A percentile compares a stretch with the other conserved stretches of the same genome.
phyloP scores from a whole-genome alignment of 371 early-diverging fungal species.

The Saksenaea oblongispora region DNA sequence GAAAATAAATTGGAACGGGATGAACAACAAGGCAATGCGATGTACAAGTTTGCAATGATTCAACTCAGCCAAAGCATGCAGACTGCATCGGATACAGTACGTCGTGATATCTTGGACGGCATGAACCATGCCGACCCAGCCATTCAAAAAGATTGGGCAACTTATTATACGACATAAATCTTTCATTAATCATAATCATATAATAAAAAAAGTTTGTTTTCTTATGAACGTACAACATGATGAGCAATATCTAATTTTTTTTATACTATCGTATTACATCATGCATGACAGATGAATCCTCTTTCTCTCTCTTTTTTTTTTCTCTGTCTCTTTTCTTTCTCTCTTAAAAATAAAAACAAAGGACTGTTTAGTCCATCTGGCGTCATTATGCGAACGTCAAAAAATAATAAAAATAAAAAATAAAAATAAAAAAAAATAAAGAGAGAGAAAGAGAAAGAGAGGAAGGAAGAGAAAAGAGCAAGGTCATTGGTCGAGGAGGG shows the following conservation, averaged over 20 bases:
- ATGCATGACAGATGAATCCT: background rate
- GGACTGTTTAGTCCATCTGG: background rate
- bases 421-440: background rate
- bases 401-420: background rate
- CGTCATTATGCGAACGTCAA: background rate
- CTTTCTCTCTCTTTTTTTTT: background rate
- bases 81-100: background rate
- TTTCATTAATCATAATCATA: background rate
- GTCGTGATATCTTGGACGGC: background rate
- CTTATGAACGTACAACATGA: background rate
- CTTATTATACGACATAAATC: background rate
- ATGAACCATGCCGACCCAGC: background rate
- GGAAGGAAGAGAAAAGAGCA: background rate
- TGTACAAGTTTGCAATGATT: slow-evolving; percentile 10
- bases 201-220: background rate
- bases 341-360: too few species aligned
- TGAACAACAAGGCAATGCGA: slow-evolving; percentile 1
- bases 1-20: slow-evolving; percentile 9
- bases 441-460: background rate
- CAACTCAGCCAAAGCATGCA: slow-evolving; percentile 3
- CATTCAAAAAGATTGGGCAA: background rate
- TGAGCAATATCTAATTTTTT: background rate
- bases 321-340: background rate
- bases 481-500: too few species aligned
- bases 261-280: too few species aligned